A percentile compares a stretch with the other conserved stretches of the same genome.
phyloP scores from a whole-genome alignment of 306 rosid genomes.

The Quercus parvula region DNA sequence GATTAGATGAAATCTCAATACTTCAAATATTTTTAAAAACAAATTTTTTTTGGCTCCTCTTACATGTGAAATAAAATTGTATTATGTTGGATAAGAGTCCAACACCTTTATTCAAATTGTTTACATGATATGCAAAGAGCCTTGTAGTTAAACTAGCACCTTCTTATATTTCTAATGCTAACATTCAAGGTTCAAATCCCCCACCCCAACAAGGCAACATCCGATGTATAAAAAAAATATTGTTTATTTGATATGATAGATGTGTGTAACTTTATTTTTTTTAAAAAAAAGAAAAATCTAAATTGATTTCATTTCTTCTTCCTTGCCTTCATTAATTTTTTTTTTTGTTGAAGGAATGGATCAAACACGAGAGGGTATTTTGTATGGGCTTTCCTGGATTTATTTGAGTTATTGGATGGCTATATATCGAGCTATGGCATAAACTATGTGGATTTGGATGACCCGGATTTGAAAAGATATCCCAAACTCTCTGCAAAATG shows the following conservation, averaged over 20 bases:
- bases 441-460: conserved; percentile 41
- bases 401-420: conserved; percentile 46
- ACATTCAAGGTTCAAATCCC: no score
- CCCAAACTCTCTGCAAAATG: conserved; percentile 60
- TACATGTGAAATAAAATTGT: background rate
- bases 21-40: no score
- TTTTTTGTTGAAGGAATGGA: conserved; percentile 40
- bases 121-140: no score
- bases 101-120: background rate
- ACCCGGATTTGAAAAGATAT: conserved; percentile 43
- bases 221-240: no score
- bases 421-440: conserved; percentile 42
- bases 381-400: conserved; percentile 64
- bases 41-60: background rate
- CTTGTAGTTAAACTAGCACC: no score
- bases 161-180: no score
- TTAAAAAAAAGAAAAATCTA: no score
- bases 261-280: background rate
- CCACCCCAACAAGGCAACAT: no score
- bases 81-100: background rate
- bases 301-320: background rate
- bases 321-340: background rate
- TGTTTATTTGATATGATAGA: background rate
- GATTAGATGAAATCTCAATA: no score
- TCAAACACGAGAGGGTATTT: conserved; percentile 61